Evolutionary conservation across 345 rosid species (phyloP).

Genomic region (Firmiana major): DNA sequence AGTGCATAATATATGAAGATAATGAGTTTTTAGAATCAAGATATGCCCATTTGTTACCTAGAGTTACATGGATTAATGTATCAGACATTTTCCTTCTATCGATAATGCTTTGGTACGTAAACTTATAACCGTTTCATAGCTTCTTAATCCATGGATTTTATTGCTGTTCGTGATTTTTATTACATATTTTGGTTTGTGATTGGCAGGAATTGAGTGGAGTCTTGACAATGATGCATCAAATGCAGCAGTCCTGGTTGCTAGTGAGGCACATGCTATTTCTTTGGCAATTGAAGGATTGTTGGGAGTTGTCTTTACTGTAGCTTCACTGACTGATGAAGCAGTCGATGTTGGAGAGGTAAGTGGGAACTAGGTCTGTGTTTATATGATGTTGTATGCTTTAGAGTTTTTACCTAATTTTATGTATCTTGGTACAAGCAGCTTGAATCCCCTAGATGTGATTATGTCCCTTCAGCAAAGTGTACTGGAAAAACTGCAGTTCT

Average conservation of each 20-base stretch:
- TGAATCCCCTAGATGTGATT: slow-evolving; percentile 83
- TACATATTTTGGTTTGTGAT: slow-evolving; percentile 8
- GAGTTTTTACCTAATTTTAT: background rate
- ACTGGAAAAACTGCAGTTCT: slow-evolving; percentile 72
- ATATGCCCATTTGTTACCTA: background rate
- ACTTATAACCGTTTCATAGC: background rate
- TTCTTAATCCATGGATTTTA: background rate
- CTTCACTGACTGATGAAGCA: slow-evolving; percentile 95
- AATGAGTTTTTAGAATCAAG: background rate
- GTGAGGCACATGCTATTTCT: slow-evolving; percentile 97
- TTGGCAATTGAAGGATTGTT: slow-evolving; percentile 92
- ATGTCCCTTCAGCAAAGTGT: slow-evolving; percentile 50
- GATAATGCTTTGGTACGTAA: background rate
- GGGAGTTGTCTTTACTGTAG: slow-evolving; percentile 92
- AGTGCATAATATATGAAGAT: background rate
- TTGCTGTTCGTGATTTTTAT: slow-evolving; percentile 11
- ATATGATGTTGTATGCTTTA: slow-evolving; percentile 11
- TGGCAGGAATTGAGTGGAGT: slow-evolving; percentile 94
- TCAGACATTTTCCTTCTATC: background rate
- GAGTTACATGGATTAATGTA: background rate
- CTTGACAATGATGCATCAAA: slow-evolving; percentile 97
- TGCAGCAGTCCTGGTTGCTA: slow-evolving; percentile 95
- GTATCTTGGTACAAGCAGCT: slow-evolving; percentile 50
- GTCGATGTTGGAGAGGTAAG: slow-evolving; percentile 89
- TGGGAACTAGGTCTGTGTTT: background rate